Evolutionary conservation across 768 basidiomycete species (phyloP).

Genomic region (Lentinula raphanica): DNA sequence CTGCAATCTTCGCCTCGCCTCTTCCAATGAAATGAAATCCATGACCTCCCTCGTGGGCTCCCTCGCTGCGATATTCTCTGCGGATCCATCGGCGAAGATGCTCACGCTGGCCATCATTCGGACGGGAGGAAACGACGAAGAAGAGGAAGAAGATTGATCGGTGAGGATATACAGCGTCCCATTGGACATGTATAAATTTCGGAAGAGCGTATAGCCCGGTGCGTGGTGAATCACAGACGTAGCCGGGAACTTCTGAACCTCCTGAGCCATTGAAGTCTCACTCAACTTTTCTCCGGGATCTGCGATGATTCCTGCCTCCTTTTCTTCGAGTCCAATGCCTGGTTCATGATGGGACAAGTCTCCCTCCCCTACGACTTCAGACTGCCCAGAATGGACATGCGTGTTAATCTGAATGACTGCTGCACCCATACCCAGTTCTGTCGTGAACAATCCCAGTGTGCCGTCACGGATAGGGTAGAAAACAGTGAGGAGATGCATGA

Average conservation of each 20-base stretch:
- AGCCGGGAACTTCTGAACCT: conserved; percentile 34
- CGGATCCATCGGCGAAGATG: conserved; percentile 48
- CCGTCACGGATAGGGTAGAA: not conserved
- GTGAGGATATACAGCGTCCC: conserved; percentile 68
- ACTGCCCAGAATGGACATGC: not conserved
- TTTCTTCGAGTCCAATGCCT: no score
- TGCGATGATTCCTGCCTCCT: no score
- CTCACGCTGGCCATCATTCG: conserved; percentile 67
- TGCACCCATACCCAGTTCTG: no score
- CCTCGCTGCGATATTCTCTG: conserved; percentile 60
- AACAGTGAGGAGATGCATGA: not conserved
- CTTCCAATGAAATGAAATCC: conserved; percentile 50
- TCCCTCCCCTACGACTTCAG: not conserved
- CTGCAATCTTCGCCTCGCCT: conserved; percentile 64
- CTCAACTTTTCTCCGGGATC: no score
- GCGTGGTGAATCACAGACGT: conserved; percentile 61
- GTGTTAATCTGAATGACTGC: not conserved
- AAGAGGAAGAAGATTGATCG: conserved; percentile 20
- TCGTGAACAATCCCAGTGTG: no score
- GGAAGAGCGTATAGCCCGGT: conserved; percentile 83
- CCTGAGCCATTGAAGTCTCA: no score
- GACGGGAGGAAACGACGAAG: conserved; percentile 32
- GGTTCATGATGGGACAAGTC: not conserved
- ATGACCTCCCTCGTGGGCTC: conserved; percentile 65
- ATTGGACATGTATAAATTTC: conserved; percentile 80